Evolutionary conservation across 768 basidiomycete genomes (phyloP).

Genomic region (Suillus lakei): DNA sequence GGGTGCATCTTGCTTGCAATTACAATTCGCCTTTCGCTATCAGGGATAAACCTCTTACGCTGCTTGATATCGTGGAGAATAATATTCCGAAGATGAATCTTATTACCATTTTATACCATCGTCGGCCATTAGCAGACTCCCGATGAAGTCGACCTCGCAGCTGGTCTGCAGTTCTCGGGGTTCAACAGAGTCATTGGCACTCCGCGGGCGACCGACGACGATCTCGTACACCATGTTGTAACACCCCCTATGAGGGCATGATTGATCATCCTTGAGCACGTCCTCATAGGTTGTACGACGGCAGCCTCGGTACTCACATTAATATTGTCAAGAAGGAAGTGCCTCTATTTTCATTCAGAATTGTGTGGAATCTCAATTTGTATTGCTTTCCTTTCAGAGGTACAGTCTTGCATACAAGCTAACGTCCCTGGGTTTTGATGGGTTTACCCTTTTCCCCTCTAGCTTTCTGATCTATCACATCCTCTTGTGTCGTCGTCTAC

Average conservation of each 20-base stretch:
- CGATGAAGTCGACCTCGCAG: conserved; percentile 25
- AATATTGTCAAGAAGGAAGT: neutral
- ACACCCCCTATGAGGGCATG: conserved; percentile 14
- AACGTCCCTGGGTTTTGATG: neutral
- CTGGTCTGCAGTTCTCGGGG: conserved; percentile 28
- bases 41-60: conserved; percentile 3
- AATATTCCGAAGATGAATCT: no score
- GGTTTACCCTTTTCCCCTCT: no score
- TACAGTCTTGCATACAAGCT: neutral
- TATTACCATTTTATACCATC: conserved; percentile 30
- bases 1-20: conserved; percentile 26
- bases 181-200: conserved; percentile 27
- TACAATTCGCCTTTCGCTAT: conserved; percentile 20
- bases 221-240: conserved; percentile 8
- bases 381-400: neutral
- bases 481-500: neutral
- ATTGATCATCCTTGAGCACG: no score
- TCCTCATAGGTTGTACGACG: no score
- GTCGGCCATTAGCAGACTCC: conserved; percentile 21
- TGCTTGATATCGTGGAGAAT: conserved; percentile 14
- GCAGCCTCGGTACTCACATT: no score
- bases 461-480: no score
- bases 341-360: conserved; percentile 16
- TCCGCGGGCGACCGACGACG: conserved; percentile 24
- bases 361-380: neutral